Evolutionary conservation across 495 filamentous ascomycete genomes (phyloP), one percentile per base, ranked within the genome.

Genomic region (Aspergillus baeticus): DNA sequence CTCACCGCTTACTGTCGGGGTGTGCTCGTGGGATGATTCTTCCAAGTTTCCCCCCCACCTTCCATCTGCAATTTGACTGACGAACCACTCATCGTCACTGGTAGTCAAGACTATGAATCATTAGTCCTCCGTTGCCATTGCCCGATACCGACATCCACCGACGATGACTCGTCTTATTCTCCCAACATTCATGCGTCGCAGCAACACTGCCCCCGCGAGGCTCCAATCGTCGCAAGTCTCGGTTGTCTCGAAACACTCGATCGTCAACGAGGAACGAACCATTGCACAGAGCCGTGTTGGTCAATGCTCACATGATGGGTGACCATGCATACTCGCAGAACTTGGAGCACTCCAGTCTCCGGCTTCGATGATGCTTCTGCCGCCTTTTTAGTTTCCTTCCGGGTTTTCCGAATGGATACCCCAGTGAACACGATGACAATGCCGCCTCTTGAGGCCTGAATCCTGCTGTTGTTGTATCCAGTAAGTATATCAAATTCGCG

Each of bases 341-440:
- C 38, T 26, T 59, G 47, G 61, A 41, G 63, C 60, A 50, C n/a
- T n/a, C n/a, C n/a, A n/a, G n/a, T n/a, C n/a, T n/a, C n/a, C 50
- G 57, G 38, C 49, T 14, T 35, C 33, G 41, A 64, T 57, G 54
- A n/a, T n/a, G 50, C 60, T 60, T 64, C 39, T 64, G 48, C 44
- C 10, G 31, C 41, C 36, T 54, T 17, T 23, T 51, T 17, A 35
- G 21, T 29, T 35, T 35, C n/a, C n/a, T 61, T 74, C 73, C 71
- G 71, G 65, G 63, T 62, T 57, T 60, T 73, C 73, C 73, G 73
- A 74, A 67, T 76, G 71, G 73, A 59, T 51, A 54, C 68, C 50
- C 46, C 46, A 41, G 58, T 62, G 58, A 57, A 76, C 71, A 74
- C 71, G 70, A 69, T 57, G 49, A 38, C 34, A 7, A 17, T 61